Percentiles rank a stretch among this genome's conserved stretches.
These are phyloP conservation scores for Leccinum fallax DNA, from an alignment of 1,284 basidiomycete genomes.

Conservation along the genomic window DNA sequence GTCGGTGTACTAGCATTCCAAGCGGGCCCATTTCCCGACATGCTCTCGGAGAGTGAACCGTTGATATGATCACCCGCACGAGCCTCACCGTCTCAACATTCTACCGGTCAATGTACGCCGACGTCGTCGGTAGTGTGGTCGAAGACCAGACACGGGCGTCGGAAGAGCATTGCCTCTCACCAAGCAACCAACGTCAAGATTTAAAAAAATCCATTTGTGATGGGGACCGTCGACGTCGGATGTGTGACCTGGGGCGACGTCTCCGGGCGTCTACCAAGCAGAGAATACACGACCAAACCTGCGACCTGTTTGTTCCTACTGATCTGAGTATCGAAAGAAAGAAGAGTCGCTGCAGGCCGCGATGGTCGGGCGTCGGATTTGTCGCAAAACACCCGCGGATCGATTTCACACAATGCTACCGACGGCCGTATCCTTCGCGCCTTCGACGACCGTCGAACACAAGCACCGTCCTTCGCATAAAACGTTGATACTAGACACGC, in stretches of 20 bases:
- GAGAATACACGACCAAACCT: neutral
- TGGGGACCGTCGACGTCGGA: neutral
- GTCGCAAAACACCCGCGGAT: constrained; percentile 9
- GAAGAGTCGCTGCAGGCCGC: constrained; percentile 1
- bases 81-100: constrained; percentile 2
- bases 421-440: neutral
- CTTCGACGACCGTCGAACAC: constrained; percentile 2
- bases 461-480: constrained; percentile 1
- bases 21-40: neutral
- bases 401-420: neutral
- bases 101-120: neutral
- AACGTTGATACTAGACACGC: neutral
- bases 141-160: constrained; percentile 1
- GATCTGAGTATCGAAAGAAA: neutral
- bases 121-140: constrained; percentile 3
- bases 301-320: neutral
- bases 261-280: neutral
- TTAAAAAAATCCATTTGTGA: neutral
- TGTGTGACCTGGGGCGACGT: neutral
- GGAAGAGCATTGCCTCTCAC: neutral
- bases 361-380: constrained; percentile 5
- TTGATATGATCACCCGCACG: constrained; percentile 10
- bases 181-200: neutral
- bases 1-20: constrained; percentile 5
- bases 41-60: neutral